Percentiles rank a stretch among this genome's conserved stretches.
Evolutionary conservation across 495 filamentous ascomycete species (phyloP).

Genomic region (Echria macrotheca): DNA sequence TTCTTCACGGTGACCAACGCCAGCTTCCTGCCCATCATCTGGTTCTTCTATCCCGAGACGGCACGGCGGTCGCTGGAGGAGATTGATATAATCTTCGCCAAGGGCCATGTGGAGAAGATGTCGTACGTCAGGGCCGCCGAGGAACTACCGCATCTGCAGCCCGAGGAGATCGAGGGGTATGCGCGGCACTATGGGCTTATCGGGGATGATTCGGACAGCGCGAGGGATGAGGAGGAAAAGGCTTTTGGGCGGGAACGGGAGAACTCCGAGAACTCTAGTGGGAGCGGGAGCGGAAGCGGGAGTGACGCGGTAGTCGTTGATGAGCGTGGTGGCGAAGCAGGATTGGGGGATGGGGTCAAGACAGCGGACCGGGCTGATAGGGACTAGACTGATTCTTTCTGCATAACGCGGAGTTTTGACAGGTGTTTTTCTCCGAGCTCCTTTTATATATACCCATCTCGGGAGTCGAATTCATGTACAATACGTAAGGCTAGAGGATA

Average conservation of each 20-base stretch:
- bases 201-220: not conserved
- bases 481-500: too few relatives aligned
- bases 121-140: slow-evolving; percentile 65
- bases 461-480: too few relatives aligned
- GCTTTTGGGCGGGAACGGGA: too few relatives aligned
- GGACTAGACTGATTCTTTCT: too few relatives aligned
- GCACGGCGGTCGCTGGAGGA: slow-evolving; percentile 66
- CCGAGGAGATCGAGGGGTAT: slow-evolving; percentile 59
- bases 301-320: slow-evolving; percentile 6
- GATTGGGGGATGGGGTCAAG: slow-evolving; percentile 8
- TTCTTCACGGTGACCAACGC: slow-evolving; percentile 72
- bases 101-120: slow-evolving; percentile 70
- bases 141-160: slow-evolving; percentile 61
- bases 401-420: too few relatives aligned
- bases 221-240: slow-evolving; percentile 10
- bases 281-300: not conserved
- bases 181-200: slow-evolving; percentile 57
- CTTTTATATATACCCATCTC: too few relatives aligned
- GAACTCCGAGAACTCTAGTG: not conserved
- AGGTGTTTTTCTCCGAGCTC: too few relatives aligned
- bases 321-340: slow-evolving; percentile 13
- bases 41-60: slow-evolving; percentile 74
- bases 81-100: slow-evolving; percentile 74
- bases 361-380: slow-evolving; percentile 1
- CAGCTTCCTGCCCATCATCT: slow-evolving; percentile 66